Percentiles rank a stretch among this genome's conserved stretches.
Conservation (phyloP, 139 green algal species). For the Limnomonas spitsbergensis region DNA sequence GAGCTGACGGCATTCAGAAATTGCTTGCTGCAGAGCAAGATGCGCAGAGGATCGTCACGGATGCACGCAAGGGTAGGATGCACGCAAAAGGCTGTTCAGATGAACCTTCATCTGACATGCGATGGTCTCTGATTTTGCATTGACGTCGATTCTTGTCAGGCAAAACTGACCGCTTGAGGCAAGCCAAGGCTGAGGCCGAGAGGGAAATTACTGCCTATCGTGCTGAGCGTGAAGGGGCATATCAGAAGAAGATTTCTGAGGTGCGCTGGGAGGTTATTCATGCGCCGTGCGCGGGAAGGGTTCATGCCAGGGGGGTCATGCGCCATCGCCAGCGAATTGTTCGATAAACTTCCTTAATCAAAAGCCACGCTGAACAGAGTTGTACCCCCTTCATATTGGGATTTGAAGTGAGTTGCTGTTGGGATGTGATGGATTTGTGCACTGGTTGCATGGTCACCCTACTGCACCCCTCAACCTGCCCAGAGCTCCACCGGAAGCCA, state of each 20-base stretch:
- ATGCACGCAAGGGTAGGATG: conserved; percentile 71
- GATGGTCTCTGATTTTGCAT: background rate
- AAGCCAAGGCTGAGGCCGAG: conserved; percentile 83
- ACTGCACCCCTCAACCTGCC: background rate
- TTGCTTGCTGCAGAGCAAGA: conserved; percentile 91
- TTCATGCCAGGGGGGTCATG: too few species aligned
- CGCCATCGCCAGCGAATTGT: background rate
- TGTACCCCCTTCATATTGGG: too few species aligned
- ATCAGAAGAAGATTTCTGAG: conserved; percentile 66
- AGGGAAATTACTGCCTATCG: conserved; percentile 74
- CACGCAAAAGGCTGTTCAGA: too few species aligned
- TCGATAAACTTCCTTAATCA: background rate
- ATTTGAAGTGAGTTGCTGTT: too few species aligned
- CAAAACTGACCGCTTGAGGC: conserved; percentile 72
- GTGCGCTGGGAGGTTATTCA: conserved; percentile 24
- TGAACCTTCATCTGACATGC: too few species aligned
- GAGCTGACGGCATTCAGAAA: conserved; percentile 82
- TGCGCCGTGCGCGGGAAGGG: too few species aligned
- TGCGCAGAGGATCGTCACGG: conserved; percentile 79
- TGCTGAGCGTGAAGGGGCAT: conserved; percentile 69
- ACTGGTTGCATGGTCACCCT: too few species aligned
- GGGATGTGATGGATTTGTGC: too few species aligned
- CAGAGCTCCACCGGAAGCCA: conserved; percentile 46
- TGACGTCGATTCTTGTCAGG: conserved; percentile 44
- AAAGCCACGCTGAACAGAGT: background rate